Base-by-base conservation (phyloP, 768 basidiomycete genomes). In the Nidula microcarpa region DNA sequence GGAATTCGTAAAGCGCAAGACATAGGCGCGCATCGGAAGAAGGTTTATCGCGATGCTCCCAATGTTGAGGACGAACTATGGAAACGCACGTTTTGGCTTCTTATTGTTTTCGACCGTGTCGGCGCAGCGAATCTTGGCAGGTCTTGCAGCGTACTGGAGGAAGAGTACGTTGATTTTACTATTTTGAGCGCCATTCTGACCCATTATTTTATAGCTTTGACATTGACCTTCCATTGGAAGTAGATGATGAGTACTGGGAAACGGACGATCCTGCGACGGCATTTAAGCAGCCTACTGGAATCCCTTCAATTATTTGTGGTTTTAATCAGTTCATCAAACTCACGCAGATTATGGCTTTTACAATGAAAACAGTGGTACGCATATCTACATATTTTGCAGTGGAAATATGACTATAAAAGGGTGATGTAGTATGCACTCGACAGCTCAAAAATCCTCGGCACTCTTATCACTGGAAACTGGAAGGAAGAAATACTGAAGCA, bases 191-290 rank as follows among this genome's bases (percentile, higher is more conserved):
- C 17, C 14, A 33, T 32, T 23, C 41, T 57, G 44, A 36, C 16
- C 36, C 16, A 30, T 43, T 50, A 39, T 39, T 37, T 56, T n/a
- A 13, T 57, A 94, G 91, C 65, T 91, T 91, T 63, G 93, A 95
- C 63, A 72, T 87, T 30, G 91, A 91, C 45, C 70, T 89, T 34
- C 90, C 90, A 39, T 75, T 89, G 10, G 90, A 92, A 65, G 86
- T 93, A 11, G 90, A 95, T 57, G 86, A 88, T 59, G 82, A 86
- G 56, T 91, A 84, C 62, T 94, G 90, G 91, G 79, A 83, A 55
- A 69, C 68, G 14, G 72, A 67, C 50, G 76, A 76, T 52, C 73
- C 79, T 10, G 65, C 70, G 8, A 63, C 67, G 30, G 75, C 78
- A 32, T 92, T 90, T 68, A 77, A 78, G 55, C 92, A 93, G 58